Percentiles rank a stretch among this genome's conserved stretches.
Evolutionary conservation across 2,329 filamentous ascomycete species (phyloP).

Genomic region (Aspergillus floridensis): DNA sequence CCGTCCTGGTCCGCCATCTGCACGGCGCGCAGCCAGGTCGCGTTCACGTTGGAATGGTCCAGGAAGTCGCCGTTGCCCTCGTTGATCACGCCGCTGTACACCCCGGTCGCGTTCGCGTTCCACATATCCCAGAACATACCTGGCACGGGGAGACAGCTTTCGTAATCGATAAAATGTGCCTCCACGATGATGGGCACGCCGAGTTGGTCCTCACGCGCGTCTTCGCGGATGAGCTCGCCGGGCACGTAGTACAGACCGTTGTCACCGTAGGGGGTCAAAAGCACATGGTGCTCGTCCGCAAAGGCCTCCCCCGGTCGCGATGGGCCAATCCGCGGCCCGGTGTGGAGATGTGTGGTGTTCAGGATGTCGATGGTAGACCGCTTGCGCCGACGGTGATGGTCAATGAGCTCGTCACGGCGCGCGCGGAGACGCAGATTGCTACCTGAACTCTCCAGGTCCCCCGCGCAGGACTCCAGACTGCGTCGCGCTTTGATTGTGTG

Average conservation of each 20-base stretch:
- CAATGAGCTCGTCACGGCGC: constrained; percentile 22
- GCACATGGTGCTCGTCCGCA: constrained; percentile 21
- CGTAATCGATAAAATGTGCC: constrained; percentile 39
- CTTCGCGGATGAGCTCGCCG: constrained; percentile 38
- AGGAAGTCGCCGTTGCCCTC: constrained; percentile 32
- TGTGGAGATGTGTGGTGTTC: constrained; percentile 39
- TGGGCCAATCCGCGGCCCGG: constrained; percentile 19
- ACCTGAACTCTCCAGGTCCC: constrained; percentile 20
- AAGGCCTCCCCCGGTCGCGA: constrained; percentile 26
- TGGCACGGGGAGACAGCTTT: constrained; percentile 40
- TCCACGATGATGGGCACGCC: constrained; percentile 41
- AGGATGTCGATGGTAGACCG: constrained; percentile 34
- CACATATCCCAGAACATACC: constrained; percentile 37
- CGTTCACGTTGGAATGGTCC: constrained; percentile 27
- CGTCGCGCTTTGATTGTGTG: too few relatives aligned
- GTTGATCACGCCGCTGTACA: constrained; percentile 29
- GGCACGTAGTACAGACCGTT: constrained; percentile 47
- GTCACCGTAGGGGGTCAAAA: constrained; percentile 52
- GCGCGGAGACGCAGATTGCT: constrained; percentile 22
- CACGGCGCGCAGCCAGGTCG: constrained; percentile 45
- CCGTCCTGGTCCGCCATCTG: constrained; percentile 43
- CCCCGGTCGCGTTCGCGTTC: constrained; percentile 35
- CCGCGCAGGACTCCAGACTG: constrained; percentile 22
- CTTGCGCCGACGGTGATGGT: constrained; percentile 18
- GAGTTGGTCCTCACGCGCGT: constrained; percentile 35